Percentiles rank a stretch among this genome's conserved stretches.
phyloP scores from a whole-genome alignment of 208 protist species.

The Acanthamoeba healyi region DNA sequence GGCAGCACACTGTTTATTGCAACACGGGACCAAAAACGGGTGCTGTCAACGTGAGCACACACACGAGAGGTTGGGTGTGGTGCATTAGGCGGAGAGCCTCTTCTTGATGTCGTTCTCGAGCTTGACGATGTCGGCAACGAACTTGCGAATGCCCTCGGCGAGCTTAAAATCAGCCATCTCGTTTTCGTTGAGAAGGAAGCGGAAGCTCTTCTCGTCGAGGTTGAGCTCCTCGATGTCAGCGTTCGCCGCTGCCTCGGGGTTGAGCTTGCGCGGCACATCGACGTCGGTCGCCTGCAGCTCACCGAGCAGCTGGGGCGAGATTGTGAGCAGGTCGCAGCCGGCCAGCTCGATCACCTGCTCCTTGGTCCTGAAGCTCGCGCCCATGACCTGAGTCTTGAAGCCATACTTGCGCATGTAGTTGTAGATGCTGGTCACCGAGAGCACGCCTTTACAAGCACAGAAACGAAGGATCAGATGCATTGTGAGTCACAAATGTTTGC shows the following conservation, averaged over 20 bases:
- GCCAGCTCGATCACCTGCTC: slow-evolving; percentile 95
- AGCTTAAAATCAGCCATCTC: slow-evolving; percentile 98
- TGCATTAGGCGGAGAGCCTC: slow-evolving; percentile 25
- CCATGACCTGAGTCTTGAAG: slow-evolving; percentile 98
- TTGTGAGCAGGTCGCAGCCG: slow-evolving; percentile 98
- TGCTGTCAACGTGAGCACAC: no score
- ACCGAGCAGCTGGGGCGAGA: slow-evolving; percentile 95
- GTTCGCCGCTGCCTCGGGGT: slow-evolving; percentile 56
- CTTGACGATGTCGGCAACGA: slow-evolving; percentile 95
- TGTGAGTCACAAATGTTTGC: no score
- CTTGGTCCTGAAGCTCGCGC: slow-evolving; percentile 97
- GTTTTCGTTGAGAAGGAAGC: slow-evolving; percentile 91
- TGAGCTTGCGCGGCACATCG: slow-evolving; percentile 15
- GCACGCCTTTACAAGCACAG: slow-evolving; percentile 93
- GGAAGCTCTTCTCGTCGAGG: slow-evolving; percentile 87
- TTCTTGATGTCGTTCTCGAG: slow-evolving; percentile 87
- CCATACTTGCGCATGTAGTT: slow-evolving; percentile 98
- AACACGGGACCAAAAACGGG: no score
- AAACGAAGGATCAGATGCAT: no score
- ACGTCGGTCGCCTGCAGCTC: slow-evolving; percentile 91
- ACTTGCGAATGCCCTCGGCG: slow-evolving; percentile 97
- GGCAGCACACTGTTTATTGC: no score
- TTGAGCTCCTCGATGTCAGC: slow-evolving; percentile 75
- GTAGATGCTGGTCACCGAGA: slow-evolving; percentile 96
- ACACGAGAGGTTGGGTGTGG: no score